Conservation (phyloP, 495 filamentous ascomycete species). For the Aspergillus cavernicola region DNA sequence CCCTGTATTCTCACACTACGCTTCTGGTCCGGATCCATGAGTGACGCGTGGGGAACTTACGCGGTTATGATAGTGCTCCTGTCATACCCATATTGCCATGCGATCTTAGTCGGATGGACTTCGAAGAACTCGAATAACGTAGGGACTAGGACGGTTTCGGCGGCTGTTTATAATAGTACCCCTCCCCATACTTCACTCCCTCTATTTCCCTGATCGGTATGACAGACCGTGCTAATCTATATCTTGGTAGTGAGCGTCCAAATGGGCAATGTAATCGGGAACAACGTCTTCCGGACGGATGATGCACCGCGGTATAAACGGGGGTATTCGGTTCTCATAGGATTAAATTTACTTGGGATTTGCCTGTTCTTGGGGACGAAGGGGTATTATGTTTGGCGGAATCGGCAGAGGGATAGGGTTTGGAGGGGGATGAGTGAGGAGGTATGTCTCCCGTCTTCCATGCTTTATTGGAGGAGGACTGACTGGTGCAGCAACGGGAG, state of each 20-base stretch:
- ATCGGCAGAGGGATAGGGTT: slow-evolving; percentile 23
- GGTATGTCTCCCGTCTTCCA: not conserved
- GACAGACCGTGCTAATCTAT: not conserved
- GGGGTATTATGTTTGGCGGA: slow-evolving; percentile 33
- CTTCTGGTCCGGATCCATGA: slow-evolving; percentile 33
- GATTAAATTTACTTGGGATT: slow-evolving; percentile 40
- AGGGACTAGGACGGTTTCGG: slow-evolving; percentile 55
- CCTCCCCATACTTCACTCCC: not conserved
- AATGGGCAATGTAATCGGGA: slow-evolving; percentile 45
- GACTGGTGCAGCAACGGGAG: slow-evolving; percentile 18
- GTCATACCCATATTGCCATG: slow-evolving; percentile 55
- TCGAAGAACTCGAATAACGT: slow-evolving; percentile 59
- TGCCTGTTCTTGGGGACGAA: slow-evolving; percentile 26
- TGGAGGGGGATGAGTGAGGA: slow-evolving; percentile 35
- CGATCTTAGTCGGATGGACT: slow-evolving; percentile 61
- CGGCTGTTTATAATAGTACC: slow-evolving; percentile 49
- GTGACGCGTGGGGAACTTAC: slow-evolving; percentile 48
- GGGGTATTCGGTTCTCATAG: slow-evolving; percentile 48
- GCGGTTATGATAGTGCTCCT: slow-evolving; percentile 45
- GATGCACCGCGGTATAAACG: slow-evolving; percentile 48
- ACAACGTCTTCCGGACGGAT: slow-evolving; percentile 52
- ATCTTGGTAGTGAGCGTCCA: slow-evolving; percentile 33
- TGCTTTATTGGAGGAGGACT: too few relatives aligned
- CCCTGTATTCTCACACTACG: slow-evolving; percentile 49
- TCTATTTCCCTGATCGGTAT: not conserved